phyloP scores from a whole-genome alignment of 2,329 filamentous ascomycete genomes.

The Trichophyton equinum region DNA sequence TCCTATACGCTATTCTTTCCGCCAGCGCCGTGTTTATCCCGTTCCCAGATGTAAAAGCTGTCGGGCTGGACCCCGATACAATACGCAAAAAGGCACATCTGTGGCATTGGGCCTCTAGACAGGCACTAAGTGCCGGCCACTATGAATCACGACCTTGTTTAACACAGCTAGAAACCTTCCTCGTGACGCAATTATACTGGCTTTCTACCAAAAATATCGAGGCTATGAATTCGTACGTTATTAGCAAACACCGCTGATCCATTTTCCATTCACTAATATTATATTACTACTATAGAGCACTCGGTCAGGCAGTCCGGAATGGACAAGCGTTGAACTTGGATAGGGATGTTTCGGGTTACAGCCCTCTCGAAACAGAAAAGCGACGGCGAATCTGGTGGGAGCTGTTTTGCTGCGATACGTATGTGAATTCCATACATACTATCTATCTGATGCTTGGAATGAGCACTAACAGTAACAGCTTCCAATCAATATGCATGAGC shows the following conservation, averaged over 20 bases:
- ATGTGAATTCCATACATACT: conserved; percentile 4
- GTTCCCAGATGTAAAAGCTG: conserved; percentile 15
- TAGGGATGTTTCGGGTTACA: conserved; percentile 13
- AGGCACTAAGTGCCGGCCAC: conserved; percentile 20
- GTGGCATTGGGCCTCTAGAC: conserved; percentile 21
- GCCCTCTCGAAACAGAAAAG: conserved; percentile 16
- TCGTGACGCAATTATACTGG: conserved; percentile 23
- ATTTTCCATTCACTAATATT: neutral
- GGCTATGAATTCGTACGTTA: conserved; percentile 22
- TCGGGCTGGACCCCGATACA: conserved; percentile 12
- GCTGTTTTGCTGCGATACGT: conserved; percentile 17
- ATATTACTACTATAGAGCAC: conserved; percentile 7
- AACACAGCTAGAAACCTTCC: conserved; percentile 20
- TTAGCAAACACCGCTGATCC: no score
- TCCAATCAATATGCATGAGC: conserved; percentile 20
- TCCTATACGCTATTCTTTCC: conserved; percentile 22
- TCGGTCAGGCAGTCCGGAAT: conserved; percentile 18
- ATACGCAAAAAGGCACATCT: conserved; percentile 17
- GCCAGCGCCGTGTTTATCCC: conserved; percentile 20
- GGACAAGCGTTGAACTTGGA: conserved; percentile 18
- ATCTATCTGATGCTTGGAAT: neutral
- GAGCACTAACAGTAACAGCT: conserved; percentile 10
- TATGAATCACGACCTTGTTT: conserved; percentile 20
- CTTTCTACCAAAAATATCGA: conserved; percentile 23
- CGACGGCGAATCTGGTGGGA: conserved; percentile 20